Percentiles rank a stretch among this genome's conserved stretches.
phyloP scores from a whole-genome alignment of 2,329 filamentous ascomycete species.

The Alternaria novae-zelandiae region DNA sequence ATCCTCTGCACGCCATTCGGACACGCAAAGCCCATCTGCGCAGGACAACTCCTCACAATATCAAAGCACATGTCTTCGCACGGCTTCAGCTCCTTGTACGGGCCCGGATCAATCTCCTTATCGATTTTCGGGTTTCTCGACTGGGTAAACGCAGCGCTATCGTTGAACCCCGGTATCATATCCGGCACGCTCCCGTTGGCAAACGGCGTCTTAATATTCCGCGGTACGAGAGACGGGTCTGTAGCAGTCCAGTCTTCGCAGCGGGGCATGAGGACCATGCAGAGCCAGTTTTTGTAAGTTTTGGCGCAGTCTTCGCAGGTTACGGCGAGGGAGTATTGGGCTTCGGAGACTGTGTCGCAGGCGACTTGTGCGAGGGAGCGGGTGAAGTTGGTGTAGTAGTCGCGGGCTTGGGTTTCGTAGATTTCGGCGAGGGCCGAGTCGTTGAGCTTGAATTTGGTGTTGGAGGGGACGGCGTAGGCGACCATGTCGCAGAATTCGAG shows the following conservation, averaged over 20 bases:
- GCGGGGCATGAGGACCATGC: conserved; percentile 88
- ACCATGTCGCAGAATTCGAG: conserved; percentile 88
- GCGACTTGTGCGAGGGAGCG: conserved; percentile 83
- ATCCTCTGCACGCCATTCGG: conserved; percentile 54
- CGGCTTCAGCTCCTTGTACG: conserved; percentile 91
- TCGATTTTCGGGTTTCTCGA: conserved; percentile 80
- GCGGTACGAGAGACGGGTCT: conserved; percentile 61
- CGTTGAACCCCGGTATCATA: conserved; percentile 20
- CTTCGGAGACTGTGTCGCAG: conserved; percentile 76
- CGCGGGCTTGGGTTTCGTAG: conserved; percentile 78
- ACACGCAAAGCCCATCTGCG: conserved; percentile 76
- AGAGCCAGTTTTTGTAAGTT: conserved; percentile 95
- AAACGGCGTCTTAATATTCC: conserved; percentile 74
- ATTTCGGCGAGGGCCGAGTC: conserved; percentile 67
- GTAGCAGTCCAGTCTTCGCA: conserved; percentile 80
- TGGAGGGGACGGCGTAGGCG: conserved; percentile 89
- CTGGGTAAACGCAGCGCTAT: conserved; percentile 54
- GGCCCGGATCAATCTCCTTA: conserved; percentile 73
- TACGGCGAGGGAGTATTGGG: conserved; percentile 81
- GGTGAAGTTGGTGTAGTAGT: conserved; percentile 77
- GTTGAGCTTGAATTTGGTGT: conserved; percentile 67
- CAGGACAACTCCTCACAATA: conserved; percentile 83
- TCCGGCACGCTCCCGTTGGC: conserved; percentile 68
- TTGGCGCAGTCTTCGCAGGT: conserved; percentile 75
- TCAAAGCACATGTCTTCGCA: conserved; percentile 88